Evolutionary conservation across 441 rosid species (phyloP).

Genomic region (Theobroma grandiflorum): DNA sequence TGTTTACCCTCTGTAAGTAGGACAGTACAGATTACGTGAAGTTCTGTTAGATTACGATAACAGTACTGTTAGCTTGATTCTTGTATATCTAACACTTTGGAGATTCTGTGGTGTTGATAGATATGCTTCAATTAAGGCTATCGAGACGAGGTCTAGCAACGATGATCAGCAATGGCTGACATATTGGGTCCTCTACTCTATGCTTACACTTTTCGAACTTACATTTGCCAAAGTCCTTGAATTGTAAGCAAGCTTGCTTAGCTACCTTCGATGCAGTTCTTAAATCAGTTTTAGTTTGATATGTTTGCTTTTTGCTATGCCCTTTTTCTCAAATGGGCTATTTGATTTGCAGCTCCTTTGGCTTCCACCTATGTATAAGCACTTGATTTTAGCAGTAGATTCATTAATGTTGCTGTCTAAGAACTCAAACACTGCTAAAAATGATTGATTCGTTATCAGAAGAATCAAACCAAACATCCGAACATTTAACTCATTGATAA

Average conservation of each 20-base stretch:
- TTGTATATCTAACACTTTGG: not conserved
- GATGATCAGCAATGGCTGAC: constrained; percentile 97
- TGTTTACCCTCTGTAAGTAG: constrained; percentile 86
- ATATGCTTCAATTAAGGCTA: constrained; percentile 87
- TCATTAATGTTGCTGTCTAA: not conserved
- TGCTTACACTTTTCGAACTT: constrained; percentile 85
- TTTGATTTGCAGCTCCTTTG: too few relatives aligned
- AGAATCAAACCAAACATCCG: not conserved
- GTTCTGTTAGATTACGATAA: too few relatives aligned
- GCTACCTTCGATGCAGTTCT: not conserved
- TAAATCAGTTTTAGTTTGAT: too few relatives aligned
- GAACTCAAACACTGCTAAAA: not conserved
- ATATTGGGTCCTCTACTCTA: constrained; percentile 92
- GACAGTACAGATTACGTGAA: too few relatives aligned
- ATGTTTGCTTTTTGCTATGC: not conserved
- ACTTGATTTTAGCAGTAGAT: not conserved
- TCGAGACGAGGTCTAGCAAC: constrained; percentile 74
- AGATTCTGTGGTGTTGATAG: constrained; percentile 41
- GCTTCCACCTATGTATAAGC: too few relatives aligned
- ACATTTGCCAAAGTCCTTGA: constrained; percentile 77
- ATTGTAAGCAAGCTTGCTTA: constrained; percentile 45
- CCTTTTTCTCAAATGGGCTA: too few relatives aligned
- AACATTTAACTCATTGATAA: too few relatives aligned
- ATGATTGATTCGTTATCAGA: not conserved
- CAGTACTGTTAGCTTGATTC: too few relatives aligned